Percentiles rank a stretch among this genome's conserved stretches.
These are phyloP conservation scores for Lactuca saligna DNA, from an alignment of 129 eudicot species.

Conservation along the genomic window DNA sequence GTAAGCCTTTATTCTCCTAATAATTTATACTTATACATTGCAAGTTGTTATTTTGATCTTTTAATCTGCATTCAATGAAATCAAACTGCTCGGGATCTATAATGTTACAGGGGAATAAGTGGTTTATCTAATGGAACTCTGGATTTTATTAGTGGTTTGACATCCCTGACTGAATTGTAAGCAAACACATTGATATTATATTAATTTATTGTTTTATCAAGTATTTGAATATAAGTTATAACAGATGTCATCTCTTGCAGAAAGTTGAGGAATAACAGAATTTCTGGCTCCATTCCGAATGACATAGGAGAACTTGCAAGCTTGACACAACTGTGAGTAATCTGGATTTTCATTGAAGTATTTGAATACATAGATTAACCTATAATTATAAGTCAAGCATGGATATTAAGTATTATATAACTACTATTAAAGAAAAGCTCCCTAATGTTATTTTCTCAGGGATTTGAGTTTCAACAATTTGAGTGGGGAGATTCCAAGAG, in stretches of 20 bases:
- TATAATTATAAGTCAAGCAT: too few species aligned
- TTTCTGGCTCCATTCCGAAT: conserved; percentile 69
- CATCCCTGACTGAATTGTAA: conserved; percentile 53
- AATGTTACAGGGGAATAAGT: conserved; percentile 15
- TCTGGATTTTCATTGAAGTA: not conserved
- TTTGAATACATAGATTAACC: conserved; percentile 5
- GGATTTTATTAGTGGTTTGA: conserved; percentile 52
- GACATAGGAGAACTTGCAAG: conserved; percentile 47
- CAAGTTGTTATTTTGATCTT: not conserved
- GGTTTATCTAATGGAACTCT: conserved; percentile 68
- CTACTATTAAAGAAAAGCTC: not conserved
- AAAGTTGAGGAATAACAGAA: conserved; percentile 59
- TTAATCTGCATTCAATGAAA: not conserved
- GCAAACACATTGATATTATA: conserved; percentile 14
- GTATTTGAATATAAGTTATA: not conserved
- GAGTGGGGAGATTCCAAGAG: conserved; percentile 59
- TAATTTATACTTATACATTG: not conserved
- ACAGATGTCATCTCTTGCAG: conserved; percentile 35
- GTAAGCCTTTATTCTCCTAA: conserved; percentile 41
- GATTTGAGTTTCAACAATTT: conserved; percentile 88
- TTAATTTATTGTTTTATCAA: too few species aligned
- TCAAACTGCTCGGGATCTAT: not conserved
- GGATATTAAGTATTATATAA: not conserved
- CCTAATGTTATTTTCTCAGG: conserved; percentile 40
- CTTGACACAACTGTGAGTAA: conserved; percentile 59